Conservation (phyloP, 495 filamentous ascomycete species). For the Penicillium arizonense region DNA sequence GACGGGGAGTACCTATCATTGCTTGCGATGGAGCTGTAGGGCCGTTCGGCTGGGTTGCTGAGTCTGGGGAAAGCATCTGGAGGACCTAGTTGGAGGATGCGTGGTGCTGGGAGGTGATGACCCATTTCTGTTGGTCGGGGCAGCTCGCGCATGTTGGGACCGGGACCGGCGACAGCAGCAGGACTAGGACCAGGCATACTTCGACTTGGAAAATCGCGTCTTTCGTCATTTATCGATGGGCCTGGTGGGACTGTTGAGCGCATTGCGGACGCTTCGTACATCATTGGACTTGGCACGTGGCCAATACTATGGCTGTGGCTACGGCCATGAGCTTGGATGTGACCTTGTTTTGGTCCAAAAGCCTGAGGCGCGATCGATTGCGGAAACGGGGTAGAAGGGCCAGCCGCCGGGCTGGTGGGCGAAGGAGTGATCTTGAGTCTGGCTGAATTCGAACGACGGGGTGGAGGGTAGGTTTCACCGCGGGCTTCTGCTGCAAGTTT, state of each 20-base stretch:
- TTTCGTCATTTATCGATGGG: no score
- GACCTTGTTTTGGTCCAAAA: no score
- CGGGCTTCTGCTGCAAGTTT: conserved; percentile 51
- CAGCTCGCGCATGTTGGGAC: conserved; percentile 30
- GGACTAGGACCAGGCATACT: not conserved
- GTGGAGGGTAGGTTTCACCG: conserved; percentile 49
- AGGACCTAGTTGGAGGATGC: conserved; percentile 31
- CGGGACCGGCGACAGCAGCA: conserved; percentile 15
- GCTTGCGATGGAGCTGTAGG: conserved; percentile 13
- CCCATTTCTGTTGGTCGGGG: conserved; percentile 32
- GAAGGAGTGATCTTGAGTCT: conserved; percentile 32
- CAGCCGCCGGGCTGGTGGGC: conserved; percentile 29
- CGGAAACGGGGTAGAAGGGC: no score
- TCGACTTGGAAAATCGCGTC: no score
- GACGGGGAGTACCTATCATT: conserved; percentile 29
- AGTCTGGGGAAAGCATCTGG: conserved; percentile 28
- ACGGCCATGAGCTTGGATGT: no score
- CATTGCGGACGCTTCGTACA: conserved; percentile 11
- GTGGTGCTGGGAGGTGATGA: conserved; percentile 34
- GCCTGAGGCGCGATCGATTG: no score
- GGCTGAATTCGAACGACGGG: conserved; percentile 27
- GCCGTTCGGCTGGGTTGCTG: conserved; percentile 15
- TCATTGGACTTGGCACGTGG: conserved; percentile 1
- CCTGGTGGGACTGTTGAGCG: conserved; percentile 3
- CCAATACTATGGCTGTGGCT: no score